Evolutionary conservation across 2,329 filamentous ascomycete species (phyloP), one percentile per base, ranked within the genome.

Genomic region (Diaporthe longicolla): DNA sequence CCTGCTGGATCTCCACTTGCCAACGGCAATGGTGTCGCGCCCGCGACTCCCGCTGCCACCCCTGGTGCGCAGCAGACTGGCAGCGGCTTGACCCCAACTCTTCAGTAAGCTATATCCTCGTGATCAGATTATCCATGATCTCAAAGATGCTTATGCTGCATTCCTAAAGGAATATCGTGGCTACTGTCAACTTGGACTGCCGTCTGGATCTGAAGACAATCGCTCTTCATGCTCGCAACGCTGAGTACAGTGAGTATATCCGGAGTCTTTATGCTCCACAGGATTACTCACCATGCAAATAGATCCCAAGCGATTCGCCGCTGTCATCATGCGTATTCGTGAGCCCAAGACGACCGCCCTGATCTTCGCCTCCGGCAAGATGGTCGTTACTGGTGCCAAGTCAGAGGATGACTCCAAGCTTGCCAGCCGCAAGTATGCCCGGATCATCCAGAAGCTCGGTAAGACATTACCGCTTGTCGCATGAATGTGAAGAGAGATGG

Each of bases 271-370:
- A 57, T 69, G 55, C 68, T 69, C 72, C 55, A 29, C 59, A 58
- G 54, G 68, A 50, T 71, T 74, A 40, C 72, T 75, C 68, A 75
- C 74, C 40, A 32, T 69, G 35, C 40, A 11, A 52, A 37, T 45
- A 75, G 74, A 75, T 45, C 74, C 74, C 13, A 75, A 97, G 95
- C 96, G 96, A 93, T 98, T 98, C 83, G 97, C 96, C 80, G 96
- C 96, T 82, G 96, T 98, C 78, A 98, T 99, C 85, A 98, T 99
- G 97, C 95, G 97, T 87, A 99, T 99, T 79, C 95, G 97, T 81
- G 97, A 99, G 81, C 97, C 97, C 75, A 99, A 99, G 89, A 99
- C 97, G 6, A 99, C 97, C 3, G 97, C 97, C 8, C 87, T 99
- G 73, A 98, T 99, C 88, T 99, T 99, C 81, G 97, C 97, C 74